Conservation (phyloP, 2,329 filamentous ascomycete species). For the Aquanectria penicillioides region DNA sequence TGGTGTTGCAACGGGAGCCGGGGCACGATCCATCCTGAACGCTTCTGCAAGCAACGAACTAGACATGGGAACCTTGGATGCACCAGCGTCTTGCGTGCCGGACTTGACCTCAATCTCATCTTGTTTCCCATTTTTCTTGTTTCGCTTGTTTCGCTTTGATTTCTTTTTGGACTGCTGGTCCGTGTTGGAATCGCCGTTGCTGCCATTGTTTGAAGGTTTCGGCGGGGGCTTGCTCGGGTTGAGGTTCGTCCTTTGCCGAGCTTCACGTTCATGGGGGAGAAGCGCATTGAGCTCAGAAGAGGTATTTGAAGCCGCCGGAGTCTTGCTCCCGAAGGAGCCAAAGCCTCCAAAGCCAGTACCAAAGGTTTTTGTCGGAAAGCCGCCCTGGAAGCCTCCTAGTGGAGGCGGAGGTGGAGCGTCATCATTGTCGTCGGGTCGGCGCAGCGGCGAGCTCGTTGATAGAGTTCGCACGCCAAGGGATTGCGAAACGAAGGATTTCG, state of each 20-base stretch:
- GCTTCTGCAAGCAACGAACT: conserved; percentile 46
- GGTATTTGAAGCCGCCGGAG: conserved; percentile 1
- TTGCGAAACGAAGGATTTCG: conserved; percentile 6
- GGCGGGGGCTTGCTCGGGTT: conserved; percentile 27
- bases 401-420: conserved; percentile 27
- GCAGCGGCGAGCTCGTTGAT: conserved; percentile 41
- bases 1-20: conserved; percentile 40
- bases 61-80: conserved; percentile 34
- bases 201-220: conserved; percentile 12
- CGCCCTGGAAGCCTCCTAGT: conserved; percentile 38
- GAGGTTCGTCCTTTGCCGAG: conserved; percentile 43
- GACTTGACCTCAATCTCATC: conserved; percentile 9
- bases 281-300: conserved; percentile 32
- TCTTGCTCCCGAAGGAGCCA: conserved; percentile 36
- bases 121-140: conserved; percentile 12
- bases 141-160: neutral
- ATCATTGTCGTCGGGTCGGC: conserved; percentile 30
- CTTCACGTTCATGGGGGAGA: conserved; percentile 52
- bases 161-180: neutral
- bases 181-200: neutral
- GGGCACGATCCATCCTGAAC: conserved; percentile 43
- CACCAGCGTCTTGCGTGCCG: conserved; percentile 13
- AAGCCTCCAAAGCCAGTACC: conserved; percentile 35
- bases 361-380: conserved; percentile 27
- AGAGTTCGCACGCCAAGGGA: conserved; percentile 34